phyloP scores from a whole-genome alignment of 1,139 yeast species.

The Nakaseomyces bracarensis region DNA sequence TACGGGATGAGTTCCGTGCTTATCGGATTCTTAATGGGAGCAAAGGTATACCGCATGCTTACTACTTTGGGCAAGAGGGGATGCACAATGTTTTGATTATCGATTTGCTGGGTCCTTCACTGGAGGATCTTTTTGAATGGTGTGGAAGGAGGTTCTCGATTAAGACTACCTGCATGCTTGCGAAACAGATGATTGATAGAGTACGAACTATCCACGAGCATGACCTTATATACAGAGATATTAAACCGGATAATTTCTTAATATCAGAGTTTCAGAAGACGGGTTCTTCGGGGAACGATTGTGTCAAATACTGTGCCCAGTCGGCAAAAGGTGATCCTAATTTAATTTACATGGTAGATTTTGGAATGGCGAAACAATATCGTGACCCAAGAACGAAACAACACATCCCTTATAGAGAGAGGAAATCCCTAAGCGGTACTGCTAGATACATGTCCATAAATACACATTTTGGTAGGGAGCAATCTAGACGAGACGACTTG shows the following conservation, averaged over 20 bases:
- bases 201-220: constrained; percentile 85
- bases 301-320: constrained; percentile 19
- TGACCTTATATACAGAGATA: constrained; percentile 86
- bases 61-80: constrained; percentile 97
- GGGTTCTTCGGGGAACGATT: constrained; percentile 13
- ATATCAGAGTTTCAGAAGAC: constrained; percentile 37
- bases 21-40: constrained; percentile 78
- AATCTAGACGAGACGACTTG: constrained; percentile 88
- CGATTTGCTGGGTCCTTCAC: constrained; percentile 88
- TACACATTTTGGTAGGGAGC: constrained; percentile 95
- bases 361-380: constrained; percentile 97
- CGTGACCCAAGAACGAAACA: constrained; percentile 91
- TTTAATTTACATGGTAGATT: constrained; percentile 63
- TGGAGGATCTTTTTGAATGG: constrained; percentile 97
- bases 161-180: constrained; percentile 84
- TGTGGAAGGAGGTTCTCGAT: constrained; percentile 85
- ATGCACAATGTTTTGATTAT: constrained; percentile 88
- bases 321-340: constrained; percentile 30
- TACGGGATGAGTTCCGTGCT: constrained; percentile 90
- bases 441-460: constrained; percentile 97
- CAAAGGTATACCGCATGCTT: constrained; percentile 87
- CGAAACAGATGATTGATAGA: constrained; percentile 83
- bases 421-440: constrained; percentile 89
- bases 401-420: constrained; percentile 94
- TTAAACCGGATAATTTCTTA: constrained; percentile 90